These are phyloP conservation scores for Carex kokanica DNA, from an alignment of 176 grass and related monocot genomes.

Conservation along the genomic window DNA sequence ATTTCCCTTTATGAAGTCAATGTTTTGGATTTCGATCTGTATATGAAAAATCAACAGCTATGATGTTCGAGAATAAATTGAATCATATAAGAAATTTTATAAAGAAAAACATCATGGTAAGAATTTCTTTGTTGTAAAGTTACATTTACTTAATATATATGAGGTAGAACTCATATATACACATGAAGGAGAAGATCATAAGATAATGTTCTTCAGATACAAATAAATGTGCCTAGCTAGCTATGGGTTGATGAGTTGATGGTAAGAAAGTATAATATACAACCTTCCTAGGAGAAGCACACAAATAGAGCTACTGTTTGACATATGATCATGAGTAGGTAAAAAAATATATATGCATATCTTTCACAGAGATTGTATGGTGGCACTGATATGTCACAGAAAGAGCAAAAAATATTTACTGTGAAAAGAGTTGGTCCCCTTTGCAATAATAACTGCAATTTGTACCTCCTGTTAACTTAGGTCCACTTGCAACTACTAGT, in stretches of 20 bases:
- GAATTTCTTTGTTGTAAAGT: not conserved
- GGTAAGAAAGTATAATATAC: not conserved
- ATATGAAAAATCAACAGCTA: too few relatives aligned
- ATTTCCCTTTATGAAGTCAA: too few relatives aligned
- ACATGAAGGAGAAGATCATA: too few relatives aligned
- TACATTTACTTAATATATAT: not conserved
- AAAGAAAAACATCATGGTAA: not conserved
- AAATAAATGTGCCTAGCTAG: too few relatives aligned
- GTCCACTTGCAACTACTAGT: conserved; percentile 21
- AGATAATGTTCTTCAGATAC: too few relatives aligned
- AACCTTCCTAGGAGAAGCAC: not conserved
- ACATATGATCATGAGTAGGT: not conserved
- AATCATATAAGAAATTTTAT: not conserved
- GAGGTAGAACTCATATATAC: too few relatives aligned
- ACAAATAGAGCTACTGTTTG: conserved; percentile 14
- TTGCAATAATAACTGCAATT: conserved; percentile 18
- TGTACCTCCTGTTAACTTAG: conserved; percentile 14
- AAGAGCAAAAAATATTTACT: conserved; percentile 21
- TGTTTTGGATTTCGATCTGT: too few relatives aligned
- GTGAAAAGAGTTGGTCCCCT: conserved; percentile 11
- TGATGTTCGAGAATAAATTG: too few relatives aligned
- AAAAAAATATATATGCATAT: not conserved
- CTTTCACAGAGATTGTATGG: not conserved
- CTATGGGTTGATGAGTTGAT: not conserved
- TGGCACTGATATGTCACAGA: conserved; percentile 14